Conservation (phyloP, 208 protist species). For the Acanthamoeba rhysodes region DNA sequence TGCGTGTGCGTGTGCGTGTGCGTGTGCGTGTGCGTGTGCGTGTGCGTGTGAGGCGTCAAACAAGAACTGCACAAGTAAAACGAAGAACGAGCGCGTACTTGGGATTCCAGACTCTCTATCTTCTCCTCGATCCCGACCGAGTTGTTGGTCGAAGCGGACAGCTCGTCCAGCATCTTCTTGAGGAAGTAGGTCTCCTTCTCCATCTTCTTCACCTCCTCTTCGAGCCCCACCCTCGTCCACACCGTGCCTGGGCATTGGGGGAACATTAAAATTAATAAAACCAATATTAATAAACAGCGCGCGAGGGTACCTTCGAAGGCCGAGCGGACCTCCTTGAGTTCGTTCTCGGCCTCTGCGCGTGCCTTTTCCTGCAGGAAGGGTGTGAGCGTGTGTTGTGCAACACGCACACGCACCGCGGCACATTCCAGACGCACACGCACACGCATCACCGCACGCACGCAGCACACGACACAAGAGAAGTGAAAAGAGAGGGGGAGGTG, state of each 20-base stretch:
- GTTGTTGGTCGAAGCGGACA: neutral
- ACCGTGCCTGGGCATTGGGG: neutral
- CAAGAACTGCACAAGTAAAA: neutral
- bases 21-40: too few relatives aligned
- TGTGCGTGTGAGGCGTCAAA: neutral
- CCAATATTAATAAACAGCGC: neutral
- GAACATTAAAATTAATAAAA: too few relatives aligned
- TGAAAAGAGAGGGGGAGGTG: neutral
- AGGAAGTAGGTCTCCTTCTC: conserved; percentile 50
- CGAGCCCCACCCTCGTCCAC: conserved; percentile 22
- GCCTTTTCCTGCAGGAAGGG: neutral
- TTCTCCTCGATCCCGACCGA: neutral
- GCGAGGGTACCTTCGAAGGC: neutral
- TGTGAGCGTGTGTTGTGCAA: neutral
- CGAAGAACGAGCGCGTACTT: neutral
- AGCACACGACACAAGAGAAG: neutral
- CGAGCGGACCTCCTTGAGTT: conserved; percentile 10
- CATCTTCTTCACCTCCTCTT: conserved; percentile 34
- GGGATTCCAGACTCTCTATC: neutral
- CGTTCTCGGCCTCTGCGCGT: neutral
- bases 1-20: too few relatives aligned
- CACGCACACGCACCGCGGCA: too few relatives aligned
- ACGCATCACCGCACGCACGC: too few relatives aligned
- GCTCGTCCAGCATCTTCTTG: conserved; percentile 9
- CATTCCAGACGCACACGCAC: too few relatives aligned